A percentile compares a stretch with the other conserved stretches of the same genome.
Conservation (phyloP, 345 rosid genomes). For the Eucalyptus regnans region DNA sequence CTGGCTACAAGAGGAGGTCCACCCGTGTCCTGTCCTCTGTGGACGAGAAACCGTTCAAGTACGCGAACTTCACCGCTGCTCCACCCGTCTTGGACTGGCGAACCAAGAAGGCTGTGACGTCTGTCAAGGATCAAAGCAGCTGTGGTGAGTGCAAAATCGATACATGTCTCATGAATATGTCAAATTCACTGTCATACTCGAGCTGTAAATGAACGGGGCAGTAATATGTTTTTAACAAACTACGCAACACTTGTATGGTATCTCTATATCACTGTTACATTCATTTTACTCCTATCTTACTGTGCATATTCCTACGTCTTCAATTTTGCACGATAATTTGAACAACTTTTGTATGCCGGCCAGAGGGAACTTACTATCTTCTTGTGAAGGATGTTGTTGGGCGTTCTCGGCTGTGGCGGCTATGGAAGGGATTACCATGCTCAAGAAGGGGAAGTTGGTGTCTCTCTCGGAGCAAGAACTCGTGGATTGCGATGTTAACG, state of each 20-base stretch:
- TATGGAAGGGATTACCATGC: constrained; percentile 33
- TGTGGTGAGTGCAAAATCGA: constrained; percentile 14
- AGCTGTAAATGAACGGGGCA: neutral
- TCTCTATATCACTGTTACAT: neutral
- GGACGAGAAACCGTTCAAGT: neutral
- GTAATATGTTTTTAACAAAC: neutral
- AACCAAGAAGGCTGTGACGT: constrained; percentile 18
- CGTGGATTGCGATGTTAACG: constrained; percentile 22
- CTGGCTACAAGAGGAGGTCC: constrained; percentile 1
- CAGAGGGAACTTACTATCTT: neutral
- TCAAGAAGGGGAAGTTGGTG: constrained; percentile 23
- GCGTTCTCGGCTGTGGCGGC: constrained; percentile 58
- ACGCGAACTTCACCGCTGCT: constrained; percentile 4
- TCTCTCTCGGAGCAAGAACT: constrained; percentile 59
- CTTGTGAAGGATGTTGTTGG: constrained; percentile 41
- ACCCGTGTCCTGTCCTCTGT: neutral
- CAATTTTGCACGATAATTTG: neutral
- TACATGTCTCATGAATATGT: neutral
- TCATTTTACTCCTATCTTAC: neutral
- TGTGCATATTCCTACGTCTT: neutral
- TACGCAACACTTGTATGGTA: neutral
- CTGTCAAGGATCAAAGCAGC: constrained; percentile 30
- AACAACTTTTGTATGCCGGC: neutral
- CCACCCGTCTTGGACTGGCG: constrained; percentile 29
- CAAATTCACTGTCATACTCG: neutral